A percentile compares a stretch with the other conserved stretches of the same genome.
phyloP scores from a whole-genome alignment of 1,284 basidiomycete species.

The Agroathelia rolfsii region DNA sequence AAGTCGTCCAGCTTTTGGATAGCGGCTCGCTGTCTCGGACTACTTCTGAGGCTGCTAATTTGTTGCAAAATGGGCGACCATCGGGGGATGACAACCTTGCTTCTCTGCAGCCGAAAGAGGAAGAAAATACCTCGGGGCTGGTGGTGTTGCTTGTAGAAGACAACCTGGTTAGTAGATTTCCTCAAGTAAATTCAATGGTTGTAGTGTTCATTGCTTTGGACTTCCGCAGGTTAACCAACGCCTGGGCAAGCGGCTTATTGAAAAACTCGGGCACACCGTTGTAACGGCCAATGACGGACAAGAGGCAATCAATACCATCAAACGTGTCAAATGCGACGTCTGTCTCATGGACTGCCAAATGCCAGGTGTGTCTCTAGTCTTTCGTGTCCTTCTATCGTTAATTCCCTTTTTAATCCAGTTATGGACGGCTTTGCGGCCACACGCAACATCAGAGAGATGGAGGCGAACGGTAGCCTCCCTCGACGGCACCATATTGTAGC shows the following conservation, averaged over 20 bases:
- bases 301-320: conserved; percentile 16
- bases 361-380: conserved; percentile 13
- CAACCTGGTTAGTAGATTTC: conserved; percentile 13
- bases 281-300: conserved; percentile 19
- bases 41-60: no score
- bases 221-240: conserved; percentile 18
- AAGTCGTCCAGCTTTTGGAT: conserved; percentile 14
- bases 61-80: no score
- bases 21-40: no score
- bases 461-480: conserved; percentile 15
- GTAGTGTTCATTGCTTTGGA: background rate
- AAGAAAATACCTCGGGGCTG: conserved; percentile 9
- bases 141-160: conserved; percentile 19
- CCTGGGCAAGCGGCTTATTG: conserved; percentile 18
- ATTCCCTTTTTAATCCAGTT: no score
- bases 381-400: background rate
- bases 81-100: no score
- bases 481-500: conserved; percentile 20
- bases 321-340: conserved; percentile 13
- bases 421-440: conserved; percentile 21
- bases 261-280: conserved; percentile 21
- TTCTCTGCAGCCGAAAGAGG: conserved; percentile 5
- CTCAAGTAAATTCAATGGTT: background rate
- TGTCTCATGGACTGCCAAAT: conserved; percentile 23
- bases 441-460: conserved; percentile 17